Base-by-base conservation (phyloP, 225 moss, liverwort and hornwort genomes). In the Lunularia cruciata region DNA sequence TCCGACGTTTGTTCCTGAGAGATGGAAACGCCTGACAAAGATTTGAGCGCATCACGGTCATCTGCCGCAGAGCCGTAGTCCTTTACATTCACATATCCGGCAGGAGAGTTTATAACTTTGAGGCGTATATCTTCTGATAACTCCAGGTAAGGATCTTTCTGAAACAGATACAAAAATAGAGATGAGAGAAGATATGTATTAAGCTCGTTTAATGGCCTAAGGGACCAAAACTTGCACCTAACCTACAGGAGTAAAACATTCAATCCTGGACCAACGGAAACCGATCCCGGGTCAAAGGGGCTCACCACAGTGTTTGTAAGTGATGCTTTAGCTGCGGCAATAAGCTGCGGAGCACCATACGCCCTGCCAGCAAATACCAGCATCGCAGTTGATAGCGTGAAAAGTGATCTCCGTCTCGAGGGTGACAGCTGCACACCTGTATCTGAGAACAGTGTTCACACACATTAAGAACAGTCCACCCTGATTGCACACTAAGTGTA, bases 101-200 rank as follows among this genome's bases (percentile, higher is more conserved):
- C 64, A 42, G 80, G 69, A 46, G 87, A 87, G 81, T 80, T 83
- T 37, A 82, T 66, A 31, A 88, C 80, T 65, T 74, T 84, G 19
- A 96, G 89, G 35, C 88, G 88, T 61, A 83, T 84, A 63, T 96
- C 90, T 64, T 92, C 95, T 78, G 87, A 81, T 37, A 96, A 76
- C 72, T 96, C 87, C 82, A 96, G 48, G 68, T 86, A 96, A 2
- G 95, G 95, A 70, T 96, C 95, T 66, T 87, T 96, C 95, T 95
- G 92, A 56, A 81, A 40, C 4, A 3, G 67, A 8, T 5, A 48
- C 47, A 23, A 43, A 34, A 30, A 35, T 0, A 60, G 15, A 60
- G 37, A 18, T 35, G n/a, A 20, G 1, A 15, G 16, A 6, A 30
- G 31, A 31, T 0, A n/a, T n/a, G n/a, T n/a, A n/a, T n/a, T n/a